phyloP scores from a whole-genome alignment of 768 basidiomycete genomes.

The Psilocybe azurescens region DNA sequence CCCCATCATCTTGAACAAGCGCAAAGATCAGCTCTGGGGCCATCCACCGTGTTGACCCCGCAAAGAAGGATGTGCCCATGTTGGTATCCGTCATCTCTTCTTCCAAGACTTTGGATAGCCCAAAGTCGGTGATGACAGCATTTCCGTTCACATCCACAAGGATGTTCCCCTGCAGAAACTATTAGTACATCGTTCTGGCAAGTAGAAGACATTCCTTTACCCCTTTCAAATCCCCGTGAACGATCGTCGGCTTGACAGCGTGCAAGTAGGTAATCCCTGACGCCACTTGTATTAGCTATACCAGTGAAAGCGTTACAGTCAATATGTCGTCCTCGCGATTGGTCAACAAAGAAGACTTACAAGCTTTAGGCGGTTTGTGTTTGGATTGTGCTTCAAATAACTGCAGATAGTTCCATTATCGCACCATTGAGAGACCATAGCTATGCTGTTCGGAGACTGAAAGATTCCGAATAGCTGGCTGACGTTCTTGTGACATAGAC shows the following conservation, averaged over 20 bases:
- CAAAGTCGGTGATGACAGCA: slow-evolving; percentile 67
- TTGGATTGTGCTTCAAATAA: slow-evolving; percentile 50
- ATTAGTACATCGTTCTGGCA: background rate
- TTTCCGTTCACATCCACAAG: slow-evolving; percentile 55
- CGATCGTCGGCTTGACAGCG: slow-evolving; percentile 53
- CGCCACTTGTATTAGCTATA: slow-evolving; percentile 57
- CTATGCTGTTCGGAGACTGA: slow-evolving; percentile 54
- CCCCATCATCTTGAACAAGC: slow-evolving; percentile 51
- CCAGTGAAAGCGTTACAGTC: background rate
- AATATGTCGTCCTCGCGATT: background rate
- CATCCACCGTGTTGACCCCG: slow-evolving; percentile 57
- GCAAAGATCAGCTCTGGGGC: slow-evolving; percentile 62
- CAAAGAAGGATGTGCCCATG: slow-evolving; percentile 47
- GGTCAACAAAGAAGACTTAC: slow-evolving; percentile 35
- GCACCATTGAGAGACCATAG: slow-evolving; percentile 72
- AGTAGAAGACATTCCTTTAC: slow-evolving; percentile 29
- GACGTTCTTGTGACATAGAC: slow-evolving; percentile 59
- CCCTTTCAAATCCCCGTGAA: slow-evolving; percentile 69
- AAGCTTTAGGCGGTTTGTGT: slow-evolving; percentile 49
- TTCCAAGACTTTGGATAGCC: slow-evolving; percentile 61
- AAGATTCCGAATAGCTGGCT: slow-evolving; percentile 60
- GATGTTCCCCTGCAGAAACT: slow-evolving; percentile 54
- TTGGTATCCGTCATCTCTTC: slow-evolving; percentile 52
- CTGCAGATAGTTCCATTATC: slow-evolving; percentile 58
- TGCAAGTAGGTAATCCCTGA: slow-evolving; percentile 65